These are phyloP conservation scores for Flaveria ramosissima DNA, from an alignment of 129 eudicot genomes.

Conservation along the genomic window DNA sequence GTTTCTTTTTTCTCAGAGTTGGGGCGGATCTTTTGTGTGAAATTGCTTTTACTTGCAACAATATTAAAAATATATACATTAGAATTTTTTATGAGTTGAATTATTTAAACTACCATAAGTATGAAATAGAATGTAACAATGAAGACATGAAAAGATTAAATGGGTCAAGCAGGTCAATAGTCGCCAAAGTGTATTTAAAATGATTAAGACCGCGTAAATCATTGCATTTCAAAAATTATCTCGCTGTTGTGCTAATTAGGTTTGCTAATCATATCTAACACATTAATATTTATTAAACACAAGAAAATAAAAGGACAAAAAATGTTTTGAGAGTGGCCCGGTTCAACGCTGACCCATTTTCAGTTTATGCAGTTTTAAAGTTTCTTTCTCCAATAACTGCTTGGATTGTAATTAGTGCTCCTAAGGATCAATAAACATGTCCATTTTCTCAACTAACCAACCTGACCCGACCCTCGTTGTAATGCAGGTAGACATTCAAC, in stretches of 20 bases:
- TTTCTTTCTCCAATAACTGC: not conserved
- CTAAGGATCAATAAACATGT: not conserved
- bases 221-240: too few species aligned
- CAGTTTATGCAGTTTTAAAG: not conserved
- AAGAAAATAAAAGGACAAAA: too few species aligned
- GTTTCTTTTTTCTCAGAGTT: not conserved
- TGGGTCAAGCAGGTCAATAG: not conserved
- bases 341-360: not conserved
- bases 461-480: not conserved
- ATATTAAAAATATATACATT: not conserved
- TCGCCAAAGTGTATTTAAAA: not conserved
- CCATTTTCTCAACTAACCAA: not conserved
- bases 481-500: slow-evolving; percentile 25
- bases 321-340: not conserved
- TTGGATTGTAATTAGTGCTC: not conserved
- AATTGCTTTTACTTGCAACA: not conserved
- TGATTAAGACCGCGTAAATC: too few species aligned
- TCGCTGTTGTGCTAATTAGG: too few species aligned
- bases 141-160: not conserved
- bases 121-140: not conserved
- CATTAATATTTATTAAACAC: too few species aligned
- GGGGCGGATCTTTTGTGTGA: slow-evolving; percentile 3
- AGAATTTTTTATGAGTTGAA: not conserved
- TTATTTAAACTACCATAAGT: slow-evolving; percentile 12
- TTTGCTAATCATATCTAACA: too few species aligned